Percentiles rank a stretch among this genome's conserved stretches.
Evolutionary conservation across 805 yeast genomes (phyloP).

Genomic region (Candida stauntonica): DNA sequence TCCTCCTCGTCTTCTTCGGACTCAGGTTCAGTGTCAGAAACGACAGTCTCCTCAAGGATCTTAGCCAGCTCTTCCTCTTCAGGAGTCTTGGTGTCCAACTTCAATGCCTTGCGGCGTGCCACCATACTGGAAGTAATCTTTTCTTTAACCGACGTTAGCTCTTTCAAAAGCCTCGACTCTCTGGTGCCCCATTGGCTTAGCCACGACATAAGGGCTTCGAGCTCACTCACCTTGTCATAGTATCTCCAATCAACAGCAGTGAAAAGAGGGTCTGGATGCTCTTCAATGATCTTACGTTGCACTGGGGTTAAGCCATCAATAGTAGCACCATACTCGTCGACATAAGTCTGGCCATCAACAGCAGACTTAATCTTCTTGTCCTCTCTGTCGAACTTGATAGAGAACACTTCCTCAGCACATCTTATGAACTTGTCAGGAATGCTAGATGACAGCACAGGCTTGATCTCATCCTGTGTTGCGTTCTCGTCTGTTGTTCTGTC

Average conservation of each 20-base stretch:
- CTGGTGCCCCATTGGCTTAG: conserved; percentile 71
- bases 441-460: conserved; percentile 5
- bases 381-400: conserved; percentile 30
- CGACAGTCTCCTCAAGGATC: conserved; percentile 34
- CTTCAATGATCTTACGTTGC: conserved; percentile 67
- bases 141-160: conserved; percentile 48
- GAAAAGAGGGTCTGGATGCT: conserved; percentile 51
- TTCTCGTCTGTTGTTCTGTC: conserved; percentile 25
- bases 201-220: conserved; percentile 57
- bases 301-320: conserved; percentile 20
- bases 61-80: conserved; percentile 40
- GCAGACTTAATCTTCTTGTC: conserved; percentile 53
- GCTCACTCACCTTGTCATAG: conserved; percentile 56
- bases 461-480: conserved; percentile 23
- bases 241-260: conserved; percentile 62
- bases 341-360: conserved; percentile 34
- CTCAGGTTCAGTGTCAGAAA: conserved; percentile 31
- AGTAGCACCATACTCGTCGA: conserved; percentile 36
- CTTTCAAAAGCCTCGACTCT: conserved; percentile 64
- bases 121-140: conserved; percentile 50
- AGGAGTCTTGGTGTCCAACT: conserved; percentile 37
- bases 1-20: conserved; percentile 20
- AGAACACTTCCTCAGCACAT: conserved; percentile 19
- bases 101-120: conserved; percentile 54
- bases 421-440: conserved; percentile 23